Evolutionary conservation across 176 grass and related monocot species (phyloP).

Genomic region (Zea mays): Zm-B73-REFERENCE-NAM-5.0 NC_050104.1:99511501-99512000

Average conservation of each 20-base stretch:
- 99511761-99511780: conserved; percentile 27
- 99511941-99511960: background rate
- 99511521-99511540: conserved; percentile 75
- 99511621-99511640: conserved; percentile 40
- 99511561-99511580: conserved; percentile 65
- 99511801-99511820: background rate
- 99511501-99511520: conserved; percentile 54
- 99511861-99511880: background rate
- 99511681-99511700: conserved; percentile 1
- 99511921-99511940: background rate
- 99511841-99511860: conserved; percentile 16
- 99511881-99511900: background rate
- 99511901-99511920: background rate
- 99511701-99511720: background rate
- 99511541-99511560: conserved; percentile 74
- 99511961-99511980: background rate
- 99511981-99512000: background rate
- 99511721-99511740: background rate
- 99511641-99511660: background rate
- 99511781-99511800: background rate
- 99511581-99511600: conserved; percentile 66
- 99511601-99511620: conserved; percentile 66
- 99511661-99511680: background rate
- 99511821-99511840: background rate
- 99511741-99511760: conserved; percentile 8